A percentile compares a stretch with the other conserved stretches of the same genome.
Evolutionary conservation across 2,329 filamentous ascomycete genomes (phyloP).

Genomic region (Penicillium decumbens): DNA sequence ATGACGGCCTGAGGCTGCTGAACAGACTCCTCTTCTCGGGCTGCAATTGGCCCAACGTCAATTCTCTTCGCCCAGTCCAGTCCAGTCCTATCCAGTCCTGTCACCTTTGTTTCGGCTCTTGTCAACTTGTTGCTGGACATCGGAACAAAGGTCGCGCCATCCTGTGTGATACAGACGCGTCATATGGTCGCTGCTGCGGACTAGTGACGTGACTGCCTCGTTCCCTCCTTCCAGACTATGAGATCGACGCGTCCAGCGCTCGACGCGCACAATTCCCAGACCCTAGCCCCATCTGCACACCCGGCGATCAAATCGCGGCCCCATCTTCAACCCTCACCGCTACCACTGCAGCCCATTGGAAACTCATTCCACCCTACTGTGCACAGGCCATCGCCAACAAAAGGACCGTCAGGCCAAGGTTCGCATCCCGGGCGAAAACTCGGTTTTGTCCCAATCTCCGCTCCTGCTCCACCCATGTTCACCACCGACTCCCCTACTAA

Average conservation of each 20-base stretch:
- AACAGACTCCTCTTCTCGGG: constrained; percentile 6
- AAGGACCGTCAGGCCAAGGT: constrained; percentile 53
- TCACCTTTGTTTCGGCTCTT: constrained; percentile 15
- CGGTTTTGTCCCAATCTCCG: constrained; percentile 58
- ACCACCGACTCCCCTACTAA: constrained; percentile 49
- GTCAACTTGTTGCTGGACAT: constrained; percentile 7
- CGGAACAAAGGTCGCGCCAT: constrained; percentile 6
- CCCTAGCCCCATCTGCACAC: constrained; percentile 45
- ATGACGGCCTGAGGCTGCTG: constrained; percentile 22
- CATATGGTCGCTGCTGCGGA: constrained; percentile 21
- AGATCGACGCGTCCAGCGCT: constrained; percentile 42
- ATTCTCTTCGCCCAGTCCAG: constrained; percentile 12
- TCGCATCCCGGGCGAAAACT: constrained; percentile 56
- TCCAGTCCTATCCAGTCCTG: constrained; percentile 6
- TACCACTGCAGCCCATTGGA: constrained; percentile 45
- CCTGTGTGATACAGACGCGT: constrained; percentile 25
- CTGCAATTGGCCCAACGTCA: constrained; percentile 16
- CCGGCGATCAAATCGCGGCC: constrained; percentile 31
- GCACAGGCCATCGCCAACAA: constrained; percentile 64
- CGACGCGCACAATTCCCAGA: constrained; percentile 57
- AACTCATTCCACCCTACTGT: constrained; percentile 55
- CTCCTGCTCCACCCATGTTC: constrained; percentile 42
- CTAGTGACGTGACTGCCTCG: constrained; percentile 12
- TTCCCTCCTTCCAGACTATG: constrained; percentile 27
- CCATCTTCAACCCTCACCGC: constrained; percentile 50